Conservation (phyloP, 345 rosid species). For the Eucalyptus regnans region DNA sequence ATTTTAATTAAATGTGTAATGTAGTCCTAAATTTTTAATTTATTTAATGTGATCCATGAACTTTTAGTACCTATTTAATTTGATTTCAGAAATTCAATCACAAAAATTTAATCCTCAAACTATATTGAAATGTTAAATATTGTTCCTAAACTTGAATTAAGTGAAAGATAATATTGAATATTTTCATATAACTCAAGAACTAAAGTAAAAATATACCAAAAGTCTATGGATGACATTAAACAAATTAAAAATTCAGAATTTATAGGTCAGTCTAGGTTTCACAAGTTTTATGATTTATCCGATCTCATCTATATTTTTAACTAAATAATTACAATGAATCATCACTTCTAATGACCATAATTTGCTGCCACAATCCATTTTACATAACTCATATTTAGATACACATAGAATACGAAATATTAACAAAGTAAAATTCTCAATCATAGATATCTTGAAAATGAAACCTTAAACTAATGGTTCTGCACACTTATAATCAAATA, state of each 20-base stretch:
- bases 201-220: accelerated
- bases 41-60: too few species aligned
- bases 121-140: too few species aligned
- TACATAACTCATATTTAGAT: too few species aligned
- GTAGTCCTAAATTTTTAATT: neutral
- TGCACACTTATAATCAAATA: neutral
- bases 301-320: accelerated
- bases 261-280: accelerated
- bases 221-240: accelerated
- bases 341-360: accelerated
- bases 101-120: too few species aligned
- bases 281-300: too few species aligned
- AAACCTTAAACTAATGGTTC: accelerated
- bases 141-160: too few species aligned
- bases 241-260: accelerated
- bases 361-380: accelerated
- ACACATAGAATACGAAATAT: accelerated
- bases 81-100: too few species aligned
- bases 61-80: too few species aligned
- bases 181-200: too few species aligned
- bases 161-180: too few species aligned
- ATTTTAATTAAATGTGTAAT: too few species aligned
- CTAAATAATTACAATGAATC: accelerated
- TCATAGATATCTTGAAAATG: neutral
- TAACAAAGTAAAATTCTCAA: accelerated